Base-by-base conservation (phyloP, 768 basidiomycete genomes). In the Chiua virens region DNA sequence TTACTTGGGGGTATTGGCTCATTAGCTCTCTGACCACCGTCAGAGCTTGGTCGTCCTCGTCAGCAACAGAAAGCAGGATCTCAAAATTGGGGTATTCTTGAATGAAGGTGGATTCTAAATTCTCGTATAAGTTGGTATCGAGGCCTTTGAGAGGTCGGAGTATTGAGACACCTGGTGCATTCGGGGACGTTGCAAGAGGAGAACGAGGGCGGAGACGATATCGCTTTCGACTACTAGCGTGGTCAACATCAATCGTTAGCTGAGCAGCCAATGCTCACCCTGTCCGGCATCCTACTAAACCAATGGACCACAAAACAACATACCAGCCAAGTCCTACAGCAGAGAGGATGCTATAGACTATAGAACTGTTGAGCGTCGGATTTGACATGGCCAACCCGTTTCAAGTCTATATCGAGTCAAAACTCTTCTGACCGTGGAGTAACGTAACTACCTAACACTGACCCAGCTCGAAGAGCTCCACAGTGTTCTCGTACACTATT, bases 61-160 rank as follows among this genome's bases (percentile, higher is more conserved):
- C 85, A n/a, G 92, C 92, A 6, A 98, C 86, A 23, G 90, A 92
- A 53, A 98, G 85, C 37, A 98, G 74, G 50, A 99, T 83, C 70
- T 99, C 95, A 61, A 82, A 96, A 56, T 88, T 88, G 1, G 89
- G 85, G 66, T 98, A 98, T 56, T 95, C 88, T 63, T 97, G 93
- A 28, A 73, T 77, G 71, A 98, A 96, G 0, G 91, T 90, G 5
- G 93, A 92, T 70, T 97, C 92, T 44, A 99, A 74, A 68, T 98
- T 98, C 73, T 97, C 94, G 70, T 89, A 98, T 18, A 99, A 79
- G 67, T 98, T 98, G 51, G 87, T 82, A 70, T 99, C 97, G 21
- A 99, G 76, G 14, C 97, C 97, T 67, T 95, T 95, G 45, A 99
- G 77, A 8, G 97, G 97, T 41, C 97, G 84, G 44, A 98, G 77